phyloP scores from a whole-genome alignment of 805 yeast species.

The Cyberlindnera maclurae region DNA sequence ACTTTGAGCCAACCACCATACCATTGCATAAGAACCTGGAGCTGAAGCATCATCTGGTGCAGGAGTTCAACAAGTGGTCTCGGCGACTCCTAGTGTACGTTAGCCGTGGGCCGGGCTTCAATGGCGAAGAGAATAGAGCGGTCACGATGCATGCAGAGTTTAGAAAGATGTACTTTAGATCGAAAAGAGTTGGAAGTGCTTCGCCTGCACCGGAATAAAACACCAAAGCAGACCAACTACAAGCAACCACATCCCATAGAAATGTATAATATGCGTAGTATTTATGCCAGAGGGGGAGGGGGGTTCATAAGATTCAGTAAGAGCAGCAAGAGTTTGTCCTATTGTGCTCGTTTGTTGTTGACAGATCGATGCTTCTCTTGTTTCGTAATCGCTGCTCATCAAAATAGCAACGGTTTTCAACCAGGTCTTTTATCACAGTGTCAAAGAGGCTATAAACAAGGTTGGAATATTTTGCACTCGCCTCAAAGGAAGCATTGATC shows the following conservation, averaged over 20 bases:
- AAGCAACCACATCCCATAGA: not conserved
- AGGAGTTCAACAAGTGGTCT: constrained; percentile 91
- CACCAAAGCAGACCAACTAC: not conserved
- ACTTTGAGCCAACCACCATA: constrained; percentile 55
- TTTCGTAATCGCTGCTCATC: constrained; percentile 22
- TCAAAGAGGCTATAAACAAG: constrained; percentile 33
- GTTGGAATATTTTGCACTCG: constrained; percentile 36
- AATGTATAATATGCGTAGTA: too few species aligned
- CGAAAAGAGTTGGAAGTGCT: not conserved
- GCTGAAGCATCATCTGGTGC: constrained; percentile 68
- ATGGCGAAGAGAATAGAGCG: constrained; percentile 39
- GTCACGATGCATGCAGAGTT: constrained; percentile 23
- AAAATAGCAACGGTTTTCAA: constrained; percentile 33
- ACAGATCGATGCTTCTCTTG: constrained; percentile 23
- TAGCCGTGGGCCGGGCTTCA: constrained; percentile 49
- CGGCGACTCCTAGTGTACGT: constrained; percentile 77
- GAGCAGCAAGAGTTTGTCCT: constrained; percentile 20
- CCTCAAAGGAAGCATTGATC: constrained; percentile 38
- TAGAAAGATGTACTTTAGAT: constrained; percentile 23
- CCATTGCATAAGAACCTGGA: constrained; percentile 76
- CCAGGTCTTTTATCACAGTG: constrained; percentile 32
- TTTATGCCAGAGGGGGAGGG: not conserved
- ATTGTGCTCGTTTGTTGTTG: constrained; percentile 19
- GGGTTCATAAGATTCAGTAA: constrained; percentile 7
- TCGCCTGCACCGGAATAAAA: too few species aligned